Evolutionary conservation across 257 asterid genomes (phyloP), one percentile per base, ranked within the genome.

Genomic region (Solanum chmielewskii): DNA sequence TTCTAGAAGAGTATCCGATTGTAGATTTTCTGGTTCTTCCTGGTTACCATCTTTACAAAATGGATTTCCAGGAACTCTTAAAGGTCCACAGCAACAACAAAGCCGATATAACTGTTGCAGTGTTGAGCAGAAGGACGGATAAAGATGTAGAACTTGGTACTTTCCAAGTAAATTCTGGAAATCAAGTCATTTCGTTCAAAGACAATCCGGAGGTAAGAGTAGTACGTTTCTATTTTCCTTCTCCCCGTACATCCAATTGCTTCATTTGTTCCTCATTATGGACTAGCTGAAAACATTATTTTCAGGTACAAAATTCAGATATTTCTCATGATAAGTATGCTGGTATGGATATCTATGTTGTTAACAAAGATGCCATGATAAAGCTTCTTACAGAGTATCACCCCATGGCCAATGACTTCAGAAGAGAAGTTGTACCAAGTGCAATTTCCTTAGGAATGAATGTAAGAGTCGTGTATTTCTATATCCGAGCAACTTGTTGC

Each of bases 391-490:
- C 89, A 4, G 92, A 91, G 77, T 59, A 92, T 90, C 94, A 91
- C 83, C 99, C 97, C 27, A 83, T 89, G 15, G 95, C 91, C 13
- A 94, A 94, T 87, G 96, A 96, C 90, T 90, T 96, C 47, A 92
- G 90, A 86, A 89, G 90, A 74, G 93, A 94, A 89, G 89, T 94
- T 73, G 93, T 96, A 83, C 97, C 97, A 3, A 93, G 95, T 81
- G 98, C 99, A 71, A 89, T 96, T 75, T 92, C 98, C 52, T 92
- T 94, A 85, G 97, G 98, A 86, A 92, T 96, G 96, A 94, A 96
- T 96, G 99, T 93, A 44, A 81, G 87, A 15, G 69, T 60, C 31
- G 59, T 44, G 33, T 45, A 62, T 85, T 6, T 31, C 59, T 83
- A 85, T 21, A 64, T 75, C 0, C 39, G 62, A 42, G 29, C 29